Evolutionary conservation across 768 basidiomycete species (phyloP).

Genomic region (Pleurotus platypus): DNA sequence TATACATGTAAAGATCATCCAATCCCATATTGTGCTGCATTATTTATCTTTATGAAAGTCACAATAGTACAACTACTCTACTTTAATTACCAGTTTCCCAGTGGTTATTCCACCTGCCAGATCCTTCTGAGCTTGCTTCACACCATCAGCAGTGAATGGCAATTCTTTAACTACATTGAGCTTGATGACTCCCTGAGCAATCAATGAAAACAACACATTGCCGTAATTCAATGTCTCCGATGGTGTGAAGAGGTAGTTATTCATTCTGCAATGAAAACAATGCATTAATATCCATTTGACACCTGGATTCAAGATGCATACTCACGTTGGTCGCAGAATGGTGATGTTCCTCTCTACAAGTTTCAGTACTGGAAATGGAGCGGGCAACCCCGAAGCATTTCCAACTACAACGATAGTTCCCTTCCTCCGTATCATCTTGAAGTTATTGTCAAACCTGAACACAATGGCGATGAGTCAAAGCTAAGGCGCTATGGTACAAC

Average conservation of each 20-base stretch:
- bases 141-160: slow-evolving; percentile 78
- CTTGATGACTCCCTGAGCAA: slow-evolving; percentile 58
- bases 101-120: slow-evolving; percentile 72
- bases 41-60: too few relatives aligned
- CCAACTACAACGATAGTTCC: slow-evolving; percentile 90
- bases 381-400: slow-evolving; percentile 85
- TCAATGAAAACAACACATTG: slow-evolving; percentile 56
- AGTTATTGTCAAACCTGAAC: slow-evolving; percentile 70
- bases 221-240: slow-evolving; percentile 72
- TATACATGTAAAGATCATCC: not conserved
- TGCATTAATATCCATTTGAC: not conserved
- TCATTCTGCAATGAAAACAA: slow-evolving; percentile 40
- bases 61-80: slow-evolving; percentile 19
- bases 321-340: slow-evolving; percentile 72
- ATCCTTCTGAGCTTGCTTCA: slow-evolving; percentile 73
- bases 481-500: not conserved
- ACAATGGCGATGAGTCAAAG: not conserved
- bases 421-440: slow-evolving; percentile 78
- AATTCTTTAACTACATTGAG: slow-evolving; percentile 75
- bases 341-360: slow-evolving; percentile 82
- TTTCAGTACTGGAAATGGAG: slow-evolving; percentile 69
- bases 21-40: too few relatives aligned
- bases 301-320: slow-evolving; percentile 6
- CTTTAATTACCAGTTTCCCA: slow-evolving; percentile 85
- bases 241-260: slow-evolving; percentile 68